These are phyloP conservation scores for Russula lepida DNA, from an alignment of 768 basidiomycete genomes.

Conservation along the genomic window DNA sequence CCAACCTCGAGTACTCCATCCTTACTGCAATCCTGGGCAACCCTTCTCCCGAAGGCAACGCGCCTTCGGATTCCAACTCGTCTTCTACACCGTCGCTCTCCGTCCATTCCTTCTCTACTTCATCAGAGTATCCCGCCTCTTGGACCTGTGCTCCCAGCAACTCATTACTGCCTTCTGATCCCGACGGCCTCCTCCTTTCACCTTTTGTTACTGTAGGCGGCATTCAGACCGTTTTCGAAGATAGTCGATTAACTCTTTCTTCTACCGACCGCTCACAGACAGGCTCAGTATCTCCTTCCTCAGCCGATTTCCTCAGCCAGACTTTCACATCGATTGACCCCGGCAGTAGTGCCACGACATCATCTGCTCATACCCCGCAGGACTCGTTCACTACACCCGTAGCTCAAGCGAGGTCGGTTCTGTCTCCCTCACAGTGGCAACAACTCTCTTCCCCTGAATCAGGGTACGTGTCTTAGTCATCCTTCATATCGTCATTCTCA, in stretches of 20 bases:
- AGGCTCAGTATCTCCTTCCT: neutral
- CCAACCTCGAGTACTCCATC: conserved; percentile 92
- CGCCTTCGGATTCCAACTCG: conserved; percentile 20
- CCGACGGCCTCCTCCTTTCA: conserved; percentile 9
- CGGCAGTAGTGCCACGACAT: neutral
- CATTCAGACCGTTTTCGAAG: conserved; percentile 6
- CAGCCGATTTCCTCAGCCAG: conserved; percentile 17
- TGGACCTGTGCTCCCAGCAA: conserved; percentile 8
- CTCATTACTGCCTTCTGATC: conserved; percentile 3
- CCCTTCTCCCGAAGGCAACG: conserved; percentile 18
- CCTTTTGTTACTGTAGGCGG: conserved; percentile 2
- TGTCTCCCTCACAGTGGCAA: conserved; percentile 1
- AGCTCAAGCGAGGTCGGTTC: neutral
- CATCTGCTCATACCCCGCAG: neutral
- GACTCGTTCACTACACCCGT: neutral
- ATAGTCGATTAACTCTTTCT: neutral
- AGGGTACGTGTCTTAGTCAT: conserved; percentile 8
- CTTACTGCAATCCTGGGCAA: conserved; percentile 80
- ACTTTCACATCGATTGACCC: conserved; percentile 1
- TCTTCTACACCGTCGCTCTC: conserved; percentile 14
- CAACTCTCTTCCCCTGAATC: conserved; percentile 14
- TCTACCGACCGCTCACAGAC: conserved; percentile 2
- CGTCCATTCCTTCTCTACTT: neutral
- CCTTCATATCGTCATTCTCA: conserved; percentile 8
- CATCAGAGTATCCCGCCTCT: conserved; percentile 10